A percentile compares a stretch with the other conserved stretches of the same genome.
Conservation (phyloP, 2,329 filamentous ascomycete species). For the Penicillium janthinellum region DNA sequence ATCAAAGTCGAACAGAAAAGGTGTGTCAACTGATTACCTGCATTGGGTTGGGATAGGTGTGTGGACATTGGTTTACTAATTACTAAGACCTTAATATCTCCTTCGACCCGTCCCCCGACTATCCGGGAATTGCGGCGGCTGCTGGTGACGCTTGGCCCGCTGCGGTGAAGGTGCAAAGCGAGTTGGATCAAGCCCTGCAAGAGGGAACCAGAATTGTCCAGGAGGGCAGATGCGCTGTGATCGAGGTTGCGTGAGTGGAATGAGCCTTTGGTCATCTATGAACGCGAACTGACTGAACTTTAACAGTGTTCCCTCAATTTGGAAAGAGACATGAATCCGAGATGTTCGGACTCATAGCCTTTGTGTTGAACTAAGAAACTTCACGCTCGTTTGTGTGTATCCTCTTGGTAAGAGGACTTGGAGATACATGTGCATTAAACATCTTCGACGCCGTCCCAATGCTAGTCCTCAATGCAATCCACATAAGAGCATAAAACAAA, state of each 20-base stretch:
- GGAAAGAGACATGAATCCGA: constrained; percentile 15
- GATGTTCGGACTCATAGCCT: neutral
- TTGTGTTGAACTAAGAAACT: neutral
- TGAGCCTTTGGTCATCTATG: neutral
- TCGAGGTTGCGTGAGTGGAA: constrained; percentile 49
- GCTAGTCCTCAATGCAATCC: constrained; percentile 20
- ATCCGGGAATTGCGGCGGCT: constrained; percentile 65
- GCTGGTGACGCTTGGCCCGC: constrained; percentile 58
- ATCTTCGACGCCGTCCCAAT: constrained; percentile 36
- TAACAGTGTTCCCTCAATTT: constrained; percentile 22
- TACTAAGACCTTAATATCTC: constrained; percentile 60
- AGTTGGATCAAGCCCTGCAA: constrained; percentile 55
- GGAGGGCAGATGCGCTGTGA: constrained; percentile 56
- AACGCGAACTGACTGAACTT: neutral
- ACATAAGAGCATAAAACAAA: constrained; percentile 17
- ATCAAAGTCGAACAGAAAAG: constrained; percentile 53
- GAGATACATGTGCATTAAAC: constrained; percentile 1
- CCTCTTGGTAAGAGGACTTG: neutral
- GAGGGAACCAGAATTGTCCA: constrained; percentile 59
- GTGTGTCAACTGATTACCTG: neutral
- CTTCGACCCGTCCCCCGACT: constrained; percentile 64
- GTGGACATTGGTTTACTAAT: constrained; percentile 35
- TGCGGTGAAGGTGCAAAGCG: constrained; percentile 53
- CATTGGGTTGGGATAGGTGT: neutral
- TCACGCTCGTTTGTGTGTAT: neutral